A percentile compares a stretch with the other conserved stretches of the same genome.
Evolutionary conservation across 2,329 filamentous ascomycete species (phyloP).

Genomic region (Scedosporium apiospermum): DNA sequence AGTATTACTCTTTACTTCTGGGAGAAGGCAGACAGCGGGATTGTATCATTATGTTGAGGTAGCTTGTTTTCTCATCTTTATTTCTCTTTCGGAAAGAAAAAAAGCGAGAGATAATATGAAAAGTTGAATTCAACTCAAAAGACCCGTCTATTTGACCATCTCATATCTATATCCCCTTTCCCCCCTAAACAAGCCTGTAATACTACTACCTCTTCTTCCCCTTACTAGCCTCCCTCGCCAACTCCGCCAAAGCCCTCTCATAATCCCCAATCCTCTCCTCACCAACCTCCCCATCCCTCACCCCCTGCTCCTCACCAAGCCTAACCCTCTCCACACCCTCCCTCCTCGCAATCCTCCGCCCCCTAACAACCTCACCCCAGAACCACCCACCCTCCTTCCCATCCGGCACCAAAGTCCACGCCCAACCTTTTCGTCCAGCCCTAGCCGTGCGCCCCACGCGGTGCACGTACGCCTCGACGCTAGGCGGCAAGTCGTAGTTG

Average conservation of each 20-base stretch:
- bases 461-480: constrained; percentile 77
- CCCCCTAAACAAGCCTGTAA: no score
- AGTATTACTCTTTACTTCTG: no score
- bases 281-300: constrained; percentile 26
- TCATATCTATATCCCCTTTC: no score
- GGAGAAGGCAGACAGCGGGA: no score
- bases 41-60: no score
- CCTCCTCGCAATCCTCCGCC: constrained; percentile 36
- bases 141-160: no score
- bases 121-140: no score
- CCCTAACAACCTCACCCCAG: constrained; percentile 67
- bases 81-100: no score
- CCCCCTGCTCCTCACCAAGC: constrained; percentile 22
- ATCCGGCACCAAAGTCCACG: constrained; percentile 80
- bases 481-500: constrained; percentile 86
- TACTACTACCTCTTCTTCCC: neutral
- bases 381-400: constrained; percentile 79
- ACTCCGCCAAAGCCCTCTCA: constrained; percentile 47
- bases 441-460: constrained; percentile 85
- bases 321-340: constrained; percentile 37
- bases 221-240: constrained; percentile 48
- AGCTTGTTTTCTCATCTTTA: no score
- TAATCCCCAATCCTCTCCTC: constrained; percentile 38
- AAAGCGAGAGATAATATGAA: no score
- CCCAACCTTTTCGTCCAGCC: constrained; percentile 64